Conservation (phyloP, 1,284 basidiomycete species). For the Caloboletus firmus region DNA sequence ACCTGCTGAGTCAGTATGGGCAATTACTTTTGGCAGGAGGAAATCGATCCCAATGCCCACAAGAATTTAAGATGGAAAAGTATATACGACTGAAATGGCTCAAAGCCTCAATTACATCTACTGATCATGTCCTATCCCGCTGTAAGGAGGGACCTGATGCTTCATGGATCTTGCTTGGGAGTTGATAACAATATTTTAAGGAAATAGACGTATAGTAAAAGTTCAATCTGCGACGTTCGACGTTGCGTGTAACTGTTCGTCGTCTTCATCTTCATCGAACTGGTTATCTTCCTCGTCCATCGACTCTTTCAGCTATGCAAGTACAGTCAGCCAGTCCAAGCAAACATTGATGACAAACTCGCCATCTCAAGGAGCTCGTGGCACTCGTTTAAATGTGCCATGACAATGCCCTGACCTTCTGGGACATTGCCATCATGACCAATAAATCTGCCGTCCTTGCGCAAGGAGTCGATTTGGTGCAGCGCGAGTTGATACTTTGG, state of each 20-base stretch:
- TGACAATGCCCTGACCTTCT: conserved; percentile 95
- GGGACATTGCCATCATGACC: conserved; percentile 83
- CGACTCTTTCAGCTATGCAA: conserved; percentile 67
- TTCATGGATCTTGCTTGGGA: conserved; percentile 1
- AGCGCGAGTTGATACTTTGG: conserved; percentile 89
- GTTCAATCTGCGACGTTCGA: conserved; percentile 13
- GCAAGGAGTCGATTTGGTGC: conserved; percentile 92
- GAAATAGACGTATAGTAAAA: background rate
- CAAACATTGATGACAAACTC: conserved; percentile 21
- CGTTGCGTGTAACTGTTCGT: conserved; percentile 27
- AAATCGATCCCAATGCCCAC: background rate
- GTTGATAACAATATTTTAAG: background rate
- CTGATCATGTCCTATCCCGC: background rate
- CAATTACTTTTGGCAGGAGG: background rate
- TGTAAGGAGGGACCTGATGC: background rate
- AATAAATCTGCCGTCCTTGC: conserved; percentile 91
- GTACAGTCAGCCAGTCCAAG: background rate
- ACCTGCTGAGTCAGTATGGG: background rate
- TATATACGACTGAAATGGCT: background rate
- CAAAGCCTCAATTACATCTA: background rate
- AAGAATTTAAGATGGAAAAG: background rate
- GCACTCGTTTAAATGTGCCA: conserved; percentile 95
- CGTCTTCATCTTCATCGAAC: conserved; percentile 50
- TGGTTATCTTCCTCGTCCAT: conserved; percentile 68
- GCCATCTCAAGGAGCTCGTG: conserved; percentile 95